Evolutionary conservation across 768 basidiomycete species (phyloP), one percentile per base, ranked within the genome.

Genomic region (Amanita molliuscula): DNA sequence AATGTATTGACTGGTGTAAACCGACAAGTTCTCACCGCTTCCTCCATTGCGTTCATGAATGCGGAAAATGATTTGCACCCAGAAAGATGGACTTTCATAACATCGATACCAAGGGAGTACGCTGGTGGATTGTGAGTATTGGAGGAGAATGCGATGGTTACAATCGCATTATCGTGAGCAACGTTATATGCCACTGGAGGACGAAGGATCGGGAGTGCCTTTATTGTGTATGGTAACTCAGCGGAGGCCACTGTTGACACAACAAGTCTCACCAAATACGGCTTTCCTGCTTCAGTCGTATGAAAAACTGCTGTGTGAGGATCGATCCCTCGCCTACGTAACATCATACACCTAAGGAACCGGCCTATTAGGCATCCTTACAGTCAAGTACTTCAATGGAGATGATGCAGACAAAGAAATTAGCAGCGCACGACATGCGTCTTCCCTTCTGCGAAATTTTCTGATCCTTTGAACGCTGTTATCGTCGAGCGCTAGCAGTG

Each of bases 151-250:
- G 76, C 83, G 75, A 93, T 79, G 11, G 76, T 84, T 49, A 92
- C 69, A 21, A 86, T 59, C 2, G 73, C 75, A 57, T 81, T 83
- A 62, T 93, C 90, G 60, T 93, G 89, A 18, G 88, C 79, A 47
- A 92, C 71, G 61, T 92, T 93, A 69, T 77, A 92, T 0, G 75
- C 85, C 37, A 92, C 71, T 2, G 78, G 74, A n/a, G 76, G 75
- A 52, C 72, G 58, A 53, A 75, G 46, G 11, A 58, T 63, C 21
- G 71, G 67, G 6, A 72, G 67, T 3, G 67, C 69, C 81, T 82
- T 58, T 25, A n/a, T 29, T 4, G 13, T 26, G 40, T 31, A 21
- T 47, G 29, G 53, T 26, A 25, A 16, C 44, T 44, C 28, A 16
- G 29, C 16, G 16, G 13, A 28, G 10, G 4, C 20, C 18, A 36